Evolutionary conservation across 2,329 filamentous ascomycete genomes (phyloP), one percentile per base, ranked within the genome.

Genomic region (Xylariales sp.): DNA sequence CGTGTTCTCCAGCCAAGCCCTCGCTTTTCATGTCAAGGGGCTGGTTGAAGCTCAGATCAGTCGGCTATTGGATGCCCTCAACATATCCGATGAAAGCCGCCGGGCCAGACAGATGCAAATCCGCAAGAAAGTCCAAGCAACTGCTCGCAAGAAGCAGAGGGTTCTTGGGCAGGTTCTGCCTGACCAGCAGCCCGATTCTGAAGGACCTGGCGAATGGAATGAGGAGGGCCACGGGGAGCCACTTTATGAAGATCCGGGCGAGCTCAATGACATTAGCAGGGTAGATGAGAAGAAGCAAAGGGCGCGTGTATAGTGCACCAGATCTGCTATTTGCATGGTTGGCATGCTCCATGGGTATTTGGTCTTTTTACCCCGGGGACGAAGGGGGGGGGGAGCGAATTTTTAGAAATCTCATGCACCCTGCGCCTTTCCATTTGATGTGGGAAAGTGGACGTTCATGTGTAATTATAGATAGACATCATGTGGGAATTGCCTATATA

Each of bases 41-140:
- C 58, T 94, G 34, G 81, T 90, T 2, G 90, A 96, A 63, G 71
- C 79, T 36, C 81, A 77, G 56, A 90, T 97, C 53, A 75, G 84
- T 46, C 61, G 71, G 7, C 74, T 75, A 12, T 66, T 88, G 20
- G 67, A 67, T 20, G 67, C 75, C 19, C 73, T 88, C 47, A 76
- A 61, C 37, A 67, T 66, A 43, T 61, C 63, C 5, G 56, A 65
- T 2, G 51, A 60, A n/a, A 46, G 54, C 21, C 56, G 37, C 32
- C 43, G 52, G 60, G 42, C 61, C 61, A 54, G 60, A 37, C 27
- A 50, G 10, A 33, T 48, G 15, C 19, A 37, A 6, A 45, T 52
- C 14, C 52, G 61, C 16, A 50, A 40, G 44, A 37, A 24, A 37
- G 52, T 46, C 18, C 31, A 33, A 38, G n/a, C 21, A 18, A 40